These are phyloP conservation scores for Ramalina peruviana DNA, from an alignment of 495 filamentous ascomycete species.

Conservation along the genomic window DNA sequence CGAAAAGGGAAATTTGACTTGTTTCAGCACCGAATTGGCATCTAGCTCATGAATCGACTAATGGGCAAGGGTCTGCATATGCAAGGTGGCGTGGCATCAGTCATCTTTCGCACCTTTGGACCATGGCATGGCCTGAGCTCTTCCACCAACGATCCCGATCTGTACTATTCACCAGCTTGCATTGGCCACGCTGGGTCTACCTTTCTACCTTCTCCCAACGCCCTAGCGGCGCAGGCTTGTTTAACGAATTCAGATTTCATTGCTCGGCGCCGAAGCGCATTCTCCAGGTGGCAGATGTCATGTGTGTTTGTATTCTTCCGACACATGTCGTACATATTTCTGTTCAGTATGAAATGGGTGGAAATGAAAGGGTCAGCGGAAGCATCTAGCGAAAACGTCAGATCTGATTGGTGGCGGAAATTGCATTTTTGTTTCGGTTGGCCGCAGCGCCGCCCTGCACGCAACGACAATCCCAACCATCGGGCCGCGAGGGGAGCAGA, in stretches of 20 bases:
- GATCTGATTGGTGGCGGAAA: background rate
- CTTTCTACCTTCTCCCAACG: background rate
- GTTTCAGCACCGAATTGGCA: background rate
- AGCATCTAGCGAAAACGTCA: background rate
- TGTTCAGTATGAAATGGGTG: background rate
- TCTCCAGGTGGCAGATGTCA: background rate
- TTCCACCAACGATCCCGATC: background rate
- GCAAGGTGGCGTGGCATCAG: background rate
- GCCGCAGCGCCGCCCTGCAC: background rate
- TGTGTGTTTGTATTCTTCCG: background rate
- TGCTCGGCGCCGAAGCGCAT: background rate
- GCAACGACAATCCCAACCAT: constrained; percentile 1
- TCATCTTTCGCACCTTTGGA: background rate
- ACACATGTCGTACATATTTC: background rate
- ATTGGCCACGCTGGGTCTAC: too few relatives aligned
- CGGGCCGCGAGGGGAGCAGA: background rate
- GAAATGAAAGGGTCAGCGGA: background rate
- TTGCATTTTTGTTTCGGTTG: background rate
- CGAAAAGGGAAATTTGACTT: constrained; percentile 12
- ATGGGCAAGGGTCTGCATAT: background rate
- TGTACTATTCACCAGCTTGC: too few relatives aligned
- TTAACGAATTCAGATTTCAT: background rate
- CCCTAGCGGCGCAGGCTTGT: background rate
- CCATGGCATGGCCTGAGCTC: background rate
- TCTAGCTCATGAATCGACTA: background rate